phyloP scores from a whole-genome alignment of 2,329 filamentous ascomycete species.

The Xylaria polymorpha region DNA sequence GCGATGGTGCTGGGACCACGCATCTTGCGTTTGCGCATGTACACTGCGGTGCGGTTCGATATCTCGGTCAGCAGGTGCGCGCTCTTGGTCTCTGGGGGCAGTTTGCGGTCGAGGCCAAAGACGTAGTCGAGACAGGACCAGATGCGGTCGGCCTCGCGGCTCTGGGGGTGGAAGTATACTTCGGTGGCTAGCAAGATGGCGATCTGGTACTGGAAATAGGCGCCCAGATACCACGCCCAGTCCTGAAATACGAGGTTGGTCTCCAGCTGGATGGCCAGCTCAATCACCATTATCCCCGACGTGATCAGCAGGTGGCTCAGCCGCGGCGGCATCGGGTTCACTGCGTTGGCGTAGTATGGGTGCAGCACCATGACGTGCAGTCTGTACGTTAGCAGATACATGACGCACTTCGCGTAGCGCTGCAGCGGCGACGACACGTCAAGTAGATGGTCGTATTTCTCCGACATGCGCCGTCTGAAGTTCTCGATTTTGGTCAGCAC shows the following conservation, averaged over 20 bases:
- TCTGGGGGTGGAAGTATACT: slow-evolving; percentile 68
- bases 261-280: slow-evolving; percentile 61
- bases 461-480: slow-evolving; percentile 72
- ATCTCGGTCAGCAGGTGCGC: slow-evolving; percentile 71
- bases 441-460: slow-evolving; percentile 73
- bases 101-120: slow-evolving; percentile 68
- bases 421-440: slow-evolving; percentile 70
- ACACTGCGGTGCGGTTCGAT: slow-evolving; percentile 68
- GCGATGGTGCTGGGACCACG: slow-evolving; percentile 61
- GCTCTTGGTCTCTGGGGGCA: slow-evolving; percentile 67
- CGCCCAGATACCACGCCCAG: slow-evolving; percentile 78
- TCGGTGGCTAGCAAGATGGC: slow-evolving; percentile 76
- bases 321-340: slow-evolving; percentile 67
- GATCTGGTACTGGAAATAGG: slow-evolving; percentile 78
- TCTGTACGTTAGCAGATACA: slow-evolving; percentile 71
- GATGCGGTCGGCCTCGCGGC: slow-evolving; percentile 71
- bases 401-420: slow-evolving; percentile 70
- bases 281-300: slow-evolving; percentile 65
- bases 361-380: slow-evolving; percentile 76
- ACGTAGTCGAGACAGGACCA: slow-evolving; percentile 79
- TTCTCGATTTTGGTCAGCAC: slow-evolving; percentile 76
- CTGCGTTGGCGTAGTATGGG: slow-evolving; percentile 67
- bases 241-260: slow-evolving; percentile 58
- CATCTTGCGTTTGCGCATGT: slow-evolving; percentile 67
- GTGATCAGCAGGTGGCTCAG: slow-evolving; percentile 72